A percentile compares a stretch with the other conserved stretches of the same genome.
phyloP scores from a whole-genome alignment of 2,329 filamentous ascomycete genomes.

The Colletotrichum cuscutae region DNA sequence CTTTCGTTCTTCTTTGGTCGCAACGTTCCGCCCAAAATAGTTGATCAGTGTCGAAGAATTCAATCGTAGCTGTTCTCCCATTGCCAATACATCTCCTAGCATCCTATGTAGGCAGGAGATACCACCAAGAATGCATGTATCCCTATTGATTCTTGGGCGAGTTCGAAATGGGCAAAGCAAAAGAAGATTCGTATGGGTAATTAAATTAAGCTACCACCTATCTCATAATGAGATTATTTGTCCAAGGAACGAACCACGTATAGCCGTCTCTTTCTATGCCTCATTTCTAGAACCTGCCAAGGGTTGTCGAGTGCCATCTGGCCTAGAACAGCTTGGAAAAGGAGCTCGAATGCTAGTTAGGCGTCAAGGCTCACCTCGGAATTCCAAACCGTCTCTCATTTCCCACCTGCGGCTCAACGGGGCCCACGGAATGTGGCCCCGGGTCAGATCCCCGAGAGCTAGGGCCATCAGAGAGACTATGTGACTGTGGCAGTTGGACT shows the following conservation, averaged over 20 bases:
- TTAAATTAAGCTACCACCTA: background rate
- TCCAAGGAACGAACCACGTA: background rate
- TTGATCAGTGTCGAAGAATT: too few species aligned
- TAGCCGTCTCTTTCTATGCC: background rate
- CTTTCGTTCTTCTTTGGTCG: background rate
- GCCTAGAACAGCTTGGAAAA: background rate
- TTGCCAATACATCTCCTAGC: background rate
- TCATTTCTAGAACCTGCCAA: background rate
- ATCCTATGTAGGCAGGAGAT: background rate
- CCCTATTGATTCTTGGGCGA: background rate
- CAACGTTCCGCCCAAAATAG: background rate
- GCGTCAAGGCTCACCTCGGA: background rate
- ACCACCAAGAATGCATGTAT: background rate
- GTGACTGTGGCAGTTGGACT: background rate
- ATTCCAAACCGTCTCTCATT: slow-evolving; percentile 4
- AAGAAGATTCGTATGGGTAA: background rate
- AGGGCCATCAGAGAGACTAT: background rate
- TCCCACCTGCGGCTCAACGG: slow-evolving; percentile 4
- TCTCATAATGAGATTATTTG: background rate
- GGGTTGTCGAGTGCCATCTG: background rate
- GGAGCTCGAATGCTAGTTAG: background rate
- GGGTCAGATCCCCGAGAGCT: background rate
- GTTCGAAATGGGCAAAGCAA: background rate
- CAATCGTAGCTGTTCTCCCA: too few species aligned
- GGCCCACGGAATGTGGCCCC: slow-evolving; percentile 13